Conservation (phyloP, 306 rosid species). For the Rosa chinensis region DNA sequence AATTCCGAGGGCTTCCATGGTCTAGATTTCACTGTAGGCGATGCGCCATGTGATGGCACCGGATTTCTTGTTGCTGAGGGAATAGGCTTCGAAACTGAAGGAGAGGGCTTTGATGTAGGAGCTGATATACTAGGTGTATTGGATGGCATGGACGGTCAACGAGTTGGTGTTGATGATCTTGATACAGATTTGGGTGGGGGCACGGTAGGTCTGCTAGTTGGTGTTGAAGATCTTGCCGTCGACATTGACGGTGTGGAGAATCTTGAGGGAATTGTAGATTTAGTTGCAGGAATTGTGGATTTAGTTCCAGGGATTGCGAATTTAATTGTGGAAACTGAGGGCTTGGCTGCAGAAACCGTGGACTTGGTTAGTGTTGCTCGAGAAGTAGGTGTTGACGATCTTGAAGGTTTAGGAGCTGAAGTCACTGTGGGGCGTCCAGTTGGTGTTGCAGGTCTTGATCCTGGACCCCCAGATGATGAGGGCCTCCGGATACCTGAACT, state of each 20-base stretch:
- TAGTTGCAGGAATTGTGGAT: slow-evolving; percentile 45
- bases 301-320: slow-evolving; percentile 39
- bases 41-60: slow-evolving; percentile 73
- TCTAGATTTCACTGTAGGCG: slow-evolving; percentile 85
- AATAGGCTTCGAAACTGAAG: slow-evolving; percentile 58
- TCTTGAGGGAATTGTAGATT: slow-evolving; percentile 59
- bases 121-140: slow-evolving; percentile 54
- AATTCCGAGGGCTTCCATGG: slow-evolving; percentile 95
- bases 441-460: slow-evolving; percentile 87
- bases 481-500: slow-evolving; percentile 71
- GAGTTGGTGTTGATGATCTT: slow-evolving; percentile 89
- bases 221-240: slow-evolving; percentile 78
- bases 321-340: slow-evolving; percentile 44
- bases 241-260: slow-evolving; percentile 86
- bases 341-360: slow-evolving; percentile 48
- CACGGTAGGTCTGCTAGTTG: slow-evolving; percentile 72
- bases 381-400: slow-evolving; percentile 91
- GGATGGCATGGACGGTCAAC: slow-evolving; percentile 71
- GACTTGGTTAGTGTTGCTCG: slow-evolving; percentile 58
- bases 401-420: slow-evolving; percentile 60
- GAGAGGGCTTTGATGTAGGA: slow-evolving; percentile 47
- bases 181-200: slow-evolving; percentile 76
- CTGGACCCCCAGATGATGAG: slow-evolving; percentile 87
- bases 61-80: slow-evolving; percentile 50
- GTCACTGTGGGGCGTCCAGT: slow-evolving; percentile 68